These are phyloP conservation scores for Lablab purpureus DNA, from an alignment of 306 rosid species.

Conservation along the genomic window DNA sequence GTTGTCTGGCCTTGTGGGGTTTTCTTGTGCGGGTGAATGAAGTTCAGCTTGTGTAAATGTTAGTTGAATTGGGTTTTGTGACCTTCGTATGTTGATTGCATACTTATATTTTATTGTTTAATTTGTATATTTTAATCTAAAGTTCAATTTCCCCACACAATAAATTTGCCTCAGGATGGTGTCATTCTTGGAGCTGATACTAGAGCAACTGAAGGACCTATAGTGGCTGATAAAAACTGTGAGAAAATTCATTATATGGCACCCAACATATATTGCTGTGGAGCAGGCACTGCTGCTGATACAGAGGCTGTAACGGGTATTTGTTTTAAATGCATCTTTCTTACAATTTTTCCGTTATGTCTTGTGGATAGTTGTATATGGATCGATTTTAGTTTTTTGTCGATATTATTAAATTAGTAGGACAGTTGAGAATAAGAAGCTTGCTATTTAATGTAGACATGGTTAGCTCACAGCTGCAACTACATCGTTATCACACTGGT, in stretches of 20 bases:
- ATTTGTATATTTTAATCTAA: conserved; percentile 31
- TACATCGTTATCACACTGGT: conserved; percentile 95
- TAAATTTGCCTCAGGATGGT: conserved; percentile 71
- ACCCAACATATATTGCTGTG: conserved; percentile 95
- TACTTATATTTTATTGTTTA: not conserved
- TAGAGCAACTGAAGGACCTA: conserved; percentile 95
- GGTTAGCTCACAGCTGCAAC: conserved; percentile 96
- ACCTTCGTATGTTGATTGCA: not conserved
- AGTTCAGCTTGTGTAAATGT: not conserved
- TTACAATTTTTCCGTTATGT: conserved; percentile 7
- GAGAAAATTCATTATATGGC: conserved; percentile 99
- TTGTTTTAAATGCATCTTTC: conserved; percentile 15
- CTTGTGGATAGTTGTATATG: not conserved
- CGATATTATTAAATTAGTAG: conserved; percentile 7
- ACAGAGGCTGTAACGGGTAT: conserved; percentile 99
- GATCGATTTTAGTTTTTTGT: not conserved
- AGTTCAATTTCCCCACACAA: not conserved
- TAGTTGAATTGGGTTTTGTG: conserved; percentile 14
- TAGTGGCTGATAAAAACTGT: conserved; percentile 91
- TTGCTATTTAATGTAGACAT: conserved; percentile 64
- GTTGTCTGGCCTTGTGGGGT: not conserved
- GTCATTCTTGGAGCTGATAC: conserved; percentile 99
- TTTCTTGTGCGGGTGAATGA: not conserved
- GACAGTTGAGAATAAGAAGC: conserved; percentile 35
- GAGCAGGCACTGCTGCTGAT: conserved; percentile 99